A percentile compares a stretch with the other conserved stretches of the same genome.
Evolutionary conservation across 1,284 basidiomycete species (phyloP).

Genomic region (Takashimella tepidaria): DNA sequence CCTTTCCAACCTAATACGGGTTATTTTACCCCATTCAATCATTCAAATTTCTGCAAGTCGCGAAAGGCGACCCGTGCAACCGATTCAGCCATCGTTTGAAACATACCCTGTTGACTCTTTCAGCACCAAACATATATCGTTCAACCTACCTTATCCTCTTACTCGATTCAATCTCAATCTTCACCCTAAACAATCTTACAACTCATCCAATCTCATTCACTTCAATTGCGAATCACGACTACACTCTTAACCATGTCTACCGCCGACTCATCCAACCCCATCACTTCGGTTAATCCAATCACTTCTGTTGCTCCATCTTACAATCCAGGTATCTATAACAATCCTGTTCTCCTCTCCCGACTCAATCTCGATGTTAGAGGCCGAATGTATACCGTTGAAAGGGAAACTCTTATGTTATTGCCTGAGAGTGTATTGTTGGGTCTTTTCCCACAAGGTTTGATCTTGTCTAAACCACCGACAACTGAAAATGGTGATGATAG

Average conservation of each 20-base stretch:
- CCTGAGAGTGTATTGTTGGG: slow-evolving; percentile 95
- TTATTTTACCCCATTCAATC: too few species aligned
- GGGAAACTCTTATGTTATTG: slow-evolving; percentile 96
- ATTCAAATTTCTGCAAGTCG: too few species aligned
- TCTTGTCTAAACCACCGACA: slow-evolving; percentile 73
- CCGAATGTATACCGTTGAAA: slow-evolving; percentile 86
- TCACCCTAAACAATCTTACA: neutral
- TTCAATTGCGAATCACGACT: too few species aligned
- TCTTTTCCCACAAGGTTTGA: slow-evolving; percentile 94
- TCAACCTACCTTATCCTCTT: too few species aligned
- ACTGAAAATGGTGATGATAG: slow-evolving; percentile 81
- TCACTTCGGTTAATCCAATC: slow-evolving; percentile 53
- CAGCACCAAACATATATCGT: too few species aligned
- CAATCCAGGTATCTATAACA: slow-evolving; percentile 22
- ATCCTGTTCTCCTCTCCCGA: slow-evolving; percentile 66
- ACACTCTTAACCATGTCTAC: slow-evolving; percentile 32
- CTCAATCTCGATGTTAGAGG: slow-evolving; percentile 90
- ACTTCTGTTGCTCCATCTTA: slow-evolving; percentile 67
- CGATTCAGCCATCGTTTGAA: too few species aligned
- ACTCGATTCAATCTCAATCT: too few species aligned
- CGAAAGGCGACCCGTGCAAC: too few species aligned
- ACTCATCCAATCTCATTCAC: neutral
- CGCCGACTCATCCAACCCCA: slow-evolving; percentile 42
- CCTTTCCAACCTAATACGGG: too few species aligned
- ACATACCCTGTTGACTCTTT: too few species aligned